Evolutionary conservation across 1,139 yeast genomes (phyloP).

Genomic region (Hemisphaericaspora subhashii): DNA sequence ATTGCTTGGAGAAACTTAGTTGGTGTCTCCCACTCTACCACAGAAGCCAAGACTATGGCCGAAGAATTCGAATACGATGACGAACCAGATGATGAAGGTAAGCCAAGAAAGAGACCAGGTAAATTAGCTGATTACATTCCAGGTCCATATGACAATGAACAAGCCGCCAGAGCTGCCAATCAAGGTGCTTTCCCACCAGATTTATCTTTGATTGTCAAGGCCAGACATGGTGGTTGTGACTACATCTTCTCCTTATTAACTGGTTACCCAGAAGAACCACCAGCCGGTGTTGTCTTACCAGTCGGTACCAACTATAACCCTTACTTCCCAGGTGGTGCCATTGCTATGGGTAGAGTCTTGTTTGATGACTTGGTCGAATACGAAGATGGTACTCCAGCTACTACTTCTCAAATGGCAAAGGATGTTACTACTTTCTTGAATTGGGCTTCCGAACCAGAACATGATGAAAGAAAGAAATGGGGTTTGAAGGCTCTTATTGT

Average conservation of each 20-base stretch:
- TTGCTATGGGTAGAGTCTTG: conserved; percentile 98
- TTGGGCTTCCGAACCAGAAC: conserved; percentile 99
- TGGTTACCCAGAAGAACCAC: conserved; percentile 98
- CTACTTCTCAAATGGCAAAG: conserved; percentile 99
- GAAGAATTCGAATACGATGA: conserved; percentile 98
- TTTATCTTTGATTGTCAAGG: conserved; percentile 94
- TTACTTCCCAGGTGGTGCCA: conserved; percentile 99
- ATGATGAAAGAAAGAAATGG: conserved; percentile 95
- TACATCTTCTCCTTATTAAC: conserved; percentile 93
- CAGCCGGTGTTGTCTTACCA: conserved; percentile 94
- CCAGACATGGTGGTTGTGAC: conserved; percentile 98
- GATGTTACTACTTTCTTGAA: conserved; percentile 93
- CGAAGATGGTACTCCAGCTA: conserved; percentile 98
- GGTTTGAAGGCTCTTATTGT: conserved; percentile 92
- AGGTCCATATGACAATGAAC: conserved; percentile 94
- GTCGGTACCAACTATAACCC: conserved; percentile 98
- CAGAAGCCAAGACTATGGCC: conserved; percentile 91
- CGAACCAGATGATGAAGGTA: conserved; percentile 99
- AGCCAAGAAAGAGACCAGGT: conserved; percentile 98
- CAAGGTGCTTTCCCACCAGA: conserved; percentile 99
- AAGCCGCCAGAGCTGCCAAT: conserved; percentile 99
- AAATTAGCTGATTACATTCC: conserved; percentile 95
- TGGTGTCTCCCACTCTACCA: conserved; percentile 91
- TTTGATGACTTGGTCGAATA: conserved; percentile 96
- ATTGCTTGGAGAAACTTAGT: conserved; percentile 98